A percentile compares a stretch with the other conserved stretches of the same genome.
Conservation (phyloP, 202 grass and related monocot species). For the Eragrostis tef region DNA sequence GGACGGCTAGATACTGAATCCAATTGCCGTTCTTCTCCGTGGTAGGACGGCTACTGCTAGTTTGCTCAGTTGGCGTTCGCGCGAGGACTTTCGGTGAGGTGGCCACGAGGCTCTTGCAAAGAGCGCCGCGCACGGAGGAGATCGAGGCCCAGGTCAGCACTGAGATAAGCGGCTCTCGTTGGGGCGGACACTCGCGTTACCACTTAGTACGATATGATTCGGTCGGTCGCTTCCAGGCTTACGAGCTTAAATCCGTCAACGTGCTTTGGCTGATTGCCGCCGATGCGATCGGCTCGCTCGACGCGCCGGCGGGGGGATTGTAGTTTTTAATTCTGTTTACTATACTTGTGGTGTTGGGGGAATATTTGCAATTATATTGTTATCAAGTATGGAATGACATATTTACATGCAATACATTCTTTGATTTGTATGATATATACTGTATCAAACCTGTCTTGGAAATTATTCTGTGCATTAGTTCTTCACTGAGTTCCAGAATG, state of each 20-base stretch:
- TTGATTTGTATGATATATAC: conserved; percentile 59
- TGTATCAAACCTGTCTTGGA: conserved; percentile 57
- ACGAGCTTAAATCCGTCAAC: not conserved
- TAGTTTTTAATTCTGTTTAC: conserved; percentile 51
- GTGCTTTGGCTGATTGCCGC: not conserved
- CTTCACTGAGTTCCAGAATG: conserved; percentile 19
- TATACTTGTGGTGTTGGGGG: conserved; percentile 54
- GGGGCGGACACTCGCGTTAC: not conserved
- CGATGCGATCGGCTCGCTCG: not conserved
- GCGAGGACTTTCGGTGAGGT: conserved; percentile 25
- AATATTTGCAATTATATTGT: conserved; percentile 46
- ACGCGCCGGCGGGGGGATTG: not conserved
- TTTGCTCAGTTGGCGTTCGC: not conserved
- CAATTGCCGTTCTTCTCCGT: too few species aligned
- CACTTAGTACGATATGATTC: not conserved
- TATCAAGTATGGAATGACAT: conserved; percentile 37
- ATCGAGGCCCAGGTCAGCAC: not conserved
- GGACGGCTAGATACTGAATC: conserved; percentile 10
- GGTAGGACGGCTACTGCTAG: not conserved
- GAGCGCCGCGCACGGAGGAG: too few species aligned
- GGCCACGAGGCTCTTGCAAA: not conserved
- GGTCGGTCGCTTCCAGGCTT: conserved; percentile 13
- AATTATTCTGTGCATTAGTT: conserved; percentile 10
- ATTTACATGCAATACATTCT: conserved; percentile 52
- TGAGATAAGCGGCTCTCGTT: conserved; percentile 20